Evolutionary conservation across 2,329 filamentous ascomycete species (phyloP), one percentile per base, ranked within the genome.

Genomic region (Fusarium solani-melongenae): DNA sequence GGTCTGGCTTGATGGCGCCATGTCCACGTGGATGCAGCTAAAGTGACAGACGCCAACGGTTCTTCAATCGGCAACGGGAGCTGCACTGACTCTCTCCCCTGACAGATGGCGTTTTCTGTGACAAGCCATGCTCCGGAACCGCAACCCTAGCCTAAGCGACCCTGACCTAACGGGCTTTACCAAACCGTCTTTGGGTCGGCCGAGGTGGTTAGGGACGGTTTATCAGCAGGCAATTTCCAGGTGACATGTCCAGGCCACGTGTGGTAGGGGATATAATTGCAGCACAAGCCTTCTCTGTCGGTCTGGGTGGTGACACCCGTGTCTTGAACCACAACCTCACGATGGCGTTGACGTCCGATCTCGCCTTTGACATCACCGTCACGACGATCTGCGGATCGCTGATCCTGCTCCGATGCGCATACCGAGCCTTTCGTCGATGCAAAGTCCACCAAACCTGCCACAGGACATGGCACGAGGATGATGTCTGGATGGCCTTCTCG

Each of bases 401-500:
- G 41, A 79, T 79, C 29, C 64, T 79, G 7, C 53, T 64, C 9
- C 76, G 78, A 39, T 79, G 77, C 56, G 66, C 39, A 17, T 79
- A 79, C 61, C 76, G 78, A 22, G 15, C 74, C 20, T 59, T 78
- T 7, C 73, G 63, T 36, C 59, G 72, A 10, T 78, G 74, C 69
- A 72, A 64, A 22, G 53, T 70, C 10, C 77, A 79, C 67, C 61
- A 60, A 5, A 67, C 72, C 4, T 79, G 74, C 57, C 78, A 79
- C 60, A 71, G 78, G n/a, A 67, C 62, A 9, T 79, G 78, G 78
- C 78, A 76, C 57, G 62, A 66, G 44, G 78, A 79, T 33, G 78
- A 79, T 38, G 67, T 75, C 22, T 79, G 74, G 68, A 79, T 79
- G 74, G 77, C 75, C 6, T 62, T 79, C 9, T 74, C 78, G 10